Base-by-base conservation (phyloP, 2,329 filamentous ascomycete genomes). In the Mycogone perniciosa region DNA sequence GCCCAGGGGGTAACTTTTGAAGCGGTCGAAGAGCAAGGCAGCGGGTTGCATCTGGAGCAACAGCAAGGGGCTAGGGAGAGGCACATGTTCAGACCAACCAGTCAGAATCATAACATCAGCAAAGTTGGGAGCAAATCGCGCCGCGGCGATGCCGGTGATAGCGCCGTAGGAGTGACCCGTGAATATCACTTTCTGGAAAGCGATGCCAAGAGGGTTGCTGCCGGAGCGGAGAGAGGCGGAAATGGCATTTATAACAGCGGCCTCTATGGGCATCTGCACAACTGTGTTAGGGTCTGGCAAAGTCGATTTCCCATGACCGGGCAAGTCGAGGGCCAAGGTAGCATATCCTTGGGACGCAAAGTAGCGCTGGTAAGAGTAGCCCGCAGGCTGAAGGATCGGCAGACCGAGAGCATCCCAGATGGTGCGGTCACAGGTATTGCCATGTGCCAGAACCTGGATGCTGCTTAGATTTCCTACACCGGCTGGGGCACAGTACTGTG, bases 291-390 rank as follows among this genome's bases (percentile, higher is more conserved):
- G 44, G 4, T 46, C 44, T 13, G 44, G 35, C 31, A 38, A 9
- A 37, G 44, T 46, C 11, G 44, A 46, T 1, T n/a, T 46, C 11
- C 44, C 44, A 37, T 46, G 44, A 5, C 44, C 44, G 26, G 44
- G 44, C 27, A 46, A 34, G 34, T 46, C 44, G 5, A 46, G 9
- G 7, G 44, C 44, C 2, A 46, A 30, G n/a, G 35, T 46, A 11
- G 44, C n/a, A 7, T 46, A 46, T 46, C 44, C 44, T 7, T 39
- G 35, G 5, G 44, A 46, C 26, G 44, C 44, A 46, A 46, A 46
- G 30, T 30, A 46, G 3, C 44, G 11, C 44, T 46, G 44, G 37
- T 46, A 46, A 0, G 44, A 46, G 34, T 40, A 46, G 8, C 44
- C 44, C 5, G 44, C 27, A 7, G 27, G 29, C 31, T 46, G 44